Conservation (phyloP, 2,329 filamentous ascomycete genomes). For the Trichoderma semiorbis region DNA sequence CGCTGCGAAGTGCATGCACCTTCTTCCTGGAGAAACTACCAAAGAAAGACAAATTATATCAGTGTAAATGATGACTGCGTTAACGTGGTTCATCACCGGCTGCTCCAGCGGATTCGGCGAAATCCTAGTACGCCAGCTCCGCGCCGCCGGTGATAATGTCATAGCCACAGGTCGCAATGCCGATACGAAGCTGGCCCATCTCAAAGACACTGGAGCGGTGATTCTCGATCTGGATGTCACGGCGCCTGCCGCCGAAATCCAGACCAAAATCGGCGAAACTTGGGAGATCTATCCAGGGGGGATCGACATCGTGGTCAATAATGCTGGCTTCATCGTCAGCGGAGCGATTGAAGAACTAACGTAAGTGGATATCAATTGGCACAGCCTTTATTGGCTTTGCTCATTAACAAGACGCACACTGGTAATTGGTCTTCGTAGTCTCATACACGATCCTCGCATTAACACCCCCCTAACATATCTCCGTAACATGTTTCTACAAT, state of each 20-base stretch:
- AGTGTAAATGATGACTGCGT: neutral
- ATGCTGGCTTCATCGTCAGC: conserved; percentile 34
- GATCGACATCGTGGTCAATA: conserved; percentile 39
- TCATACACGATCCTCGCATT: neutral
- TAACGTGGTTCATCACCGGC: conserved; percentile 41
- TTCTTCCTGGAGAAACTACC: neutral
- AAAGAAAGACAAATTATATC: neutral
- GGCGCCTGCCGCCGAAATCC: neutral
- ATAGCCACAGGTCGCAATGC: conserved; percentile 41
- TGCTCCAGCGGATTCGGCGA: conserved; percentile 43
- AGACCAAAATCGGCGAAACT: conserved; percentile 19
- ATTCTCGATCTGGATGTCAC: conserved; percentile 25
- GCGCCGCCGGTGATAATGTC: conserved; percentile 37
- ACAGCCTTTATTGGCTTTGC: neutral
- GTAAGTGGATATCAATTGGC: conserved; percentile 7
- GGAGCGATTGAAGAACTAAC: conserved; percentile 28
- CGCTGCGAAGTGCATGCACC: neutral
- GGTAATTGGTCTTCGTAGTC: neutral
- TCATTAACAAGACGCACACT: neutral
- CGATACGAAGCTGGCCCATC: conserved; percentile 32
- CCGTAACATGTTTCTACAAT: neutral
- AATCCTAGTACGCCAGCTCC: conserved; percentile 35
- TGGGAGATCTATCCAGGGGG: conserved; percentile 25
- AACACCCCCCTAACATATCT: neutral
- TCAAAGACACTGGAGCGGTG: conserved; percentile 25